A percentile compares a stretch with the other conserved stretches of the same genome.
These are phyloP conservation scores for Turritis glabra DNA, from an alignment of 345 rosid genomes.

Conservation along the genomic window DNA sequence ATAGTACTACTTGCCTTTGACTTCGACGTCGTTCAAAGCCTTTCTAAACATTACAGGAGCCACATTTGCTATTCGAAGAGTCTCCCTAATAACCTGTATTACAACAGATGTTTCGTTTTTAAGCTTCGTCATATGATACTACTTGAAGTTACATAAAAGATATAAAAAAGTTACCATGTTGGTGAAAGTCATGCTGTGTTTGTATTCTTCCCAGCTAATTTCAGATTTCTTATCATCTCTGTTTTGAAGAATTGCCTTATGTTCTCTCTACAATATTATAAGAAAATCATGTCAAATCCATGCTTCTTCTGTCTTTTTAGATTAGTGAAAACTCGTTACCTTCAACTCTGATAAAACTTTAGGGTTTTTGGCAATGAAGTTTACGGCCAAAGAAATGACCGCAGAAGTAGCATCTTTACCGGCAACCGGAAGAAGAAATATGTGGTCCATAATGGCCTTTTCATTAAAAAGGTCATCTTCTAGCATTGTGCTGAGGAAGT, in stretches of 20 bases:
- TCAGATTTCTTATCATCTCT: constrained; percentile 17
- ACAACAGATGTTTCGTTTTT: constrained; percentile 4
- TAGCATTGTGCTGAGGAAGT: not conserved
- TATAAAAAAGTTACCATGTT: constrained; percentile 32
- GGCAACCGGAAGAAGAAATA: not conserved
- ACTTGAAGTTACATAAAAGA: not conserved
- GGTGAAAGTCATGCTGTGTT: constrained; percentile 47
- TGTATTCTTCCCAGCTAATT: constrained; percentile 52
- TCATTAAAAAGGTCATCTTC: not conserved
- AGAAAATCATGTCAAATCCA: not conserved
- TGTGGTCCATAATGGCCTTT: not conserved
- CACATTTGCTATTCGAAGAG: constrained; percentile 37
- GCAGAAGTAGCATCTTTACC: not conserved
- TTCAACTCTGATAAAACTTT: not conserved
- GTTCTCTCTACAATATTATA: constrained; percentile 12
- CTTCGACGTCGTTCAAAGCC: constrained; percentile 39
- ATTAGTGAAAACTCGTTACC: not conserved
- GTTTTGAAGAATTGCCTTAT: constrained; percentile 26
- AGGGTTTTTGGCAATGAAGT: not conserved
- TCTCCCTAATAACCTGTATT: constrained; percentile 42
- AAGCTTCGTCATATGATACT: not conserved
- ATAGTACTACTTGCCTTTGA: constrained; percentile 34
- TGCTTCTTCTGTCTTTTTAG: not conserved
- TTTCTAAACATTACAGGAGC: constrained; percentile 42
- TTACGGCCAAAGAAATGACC: not conserved